Percentiles rank a stretch among this genome's conserved stretches.
These are phyloP conservation scores for Sporisorium graminicola DNA, from an alignment of 1,284 basidiomycete genomes.

Conservation along the genomic window DNA sequence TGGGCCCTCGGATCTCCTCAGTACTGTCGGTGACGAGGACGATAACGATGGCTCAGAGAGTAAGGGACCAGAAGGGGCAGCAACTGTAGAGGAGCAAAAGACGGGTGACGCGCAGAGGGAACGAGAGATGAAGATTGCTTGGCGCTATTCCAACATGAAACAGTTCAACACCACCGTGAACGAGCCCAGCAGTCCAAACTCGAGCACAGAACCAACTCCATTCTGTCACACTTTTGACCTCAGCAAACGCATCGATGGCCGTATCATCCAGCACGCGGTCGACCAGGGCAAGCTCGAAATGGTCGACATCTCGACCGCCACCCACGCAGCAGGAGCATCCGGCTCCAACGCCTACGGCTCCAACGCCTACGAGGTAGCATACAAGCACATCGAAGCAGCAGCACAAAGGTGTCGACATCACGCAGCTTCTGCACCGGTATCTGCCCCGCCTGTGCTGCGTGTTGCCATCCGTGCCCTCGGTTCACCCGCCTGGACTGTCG, in stretches of 20 bases:
- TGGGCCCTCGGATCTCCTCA: conserved; percentile 33
- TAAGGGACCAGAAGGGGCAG: not conserved
- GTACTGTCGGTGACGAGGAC: conserved; percentile 37
- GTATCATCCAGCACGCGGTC: conserved; percentile 43
- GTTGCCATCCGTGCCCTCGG: conserved; percentile 58
- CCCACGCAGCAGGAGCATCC: not conserved
- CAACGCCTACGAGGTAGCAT: conserved; percentile 37
- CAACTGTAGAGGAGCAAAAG: not conserved
- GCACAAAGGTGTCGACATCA: conserved; percentile 25
- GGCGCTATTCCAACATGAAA: conserved; percentile 93
- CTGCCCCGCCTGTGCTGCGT: conserved; percentile 51
- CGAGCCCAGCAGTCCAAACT: conserved; percentile 17
- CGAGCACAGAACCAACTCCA: conserved; percentile 61
- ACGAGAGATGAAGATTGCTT: conserved; percentile 74
- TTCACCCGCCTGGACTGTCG: conserved; percentile 49
- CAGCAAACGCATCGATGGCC: conserved; percentile 70
- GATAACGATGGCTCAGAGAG: not conserved
- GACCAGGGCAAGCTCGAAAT: conserved; percentile 26
- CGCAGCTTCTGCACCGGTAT: not conserved
- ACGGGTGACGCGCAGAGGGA: conserved; percentile 15
- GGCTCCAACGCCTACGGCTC: not conserved
- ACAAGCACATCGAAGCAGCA: conserved; percentile 31
- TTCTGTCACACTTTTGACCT: conserved; percentile 82
- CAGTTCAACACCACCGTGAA: conserved; percentile 87
- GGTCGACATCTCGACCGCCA: conserved; percentile 26